Evolutionary conservation across 2,329 filamentous ascomycete species (phyloP), one percentile per base, ranked within the genome.

Genomic region (Madurella fahalii): DNA sequence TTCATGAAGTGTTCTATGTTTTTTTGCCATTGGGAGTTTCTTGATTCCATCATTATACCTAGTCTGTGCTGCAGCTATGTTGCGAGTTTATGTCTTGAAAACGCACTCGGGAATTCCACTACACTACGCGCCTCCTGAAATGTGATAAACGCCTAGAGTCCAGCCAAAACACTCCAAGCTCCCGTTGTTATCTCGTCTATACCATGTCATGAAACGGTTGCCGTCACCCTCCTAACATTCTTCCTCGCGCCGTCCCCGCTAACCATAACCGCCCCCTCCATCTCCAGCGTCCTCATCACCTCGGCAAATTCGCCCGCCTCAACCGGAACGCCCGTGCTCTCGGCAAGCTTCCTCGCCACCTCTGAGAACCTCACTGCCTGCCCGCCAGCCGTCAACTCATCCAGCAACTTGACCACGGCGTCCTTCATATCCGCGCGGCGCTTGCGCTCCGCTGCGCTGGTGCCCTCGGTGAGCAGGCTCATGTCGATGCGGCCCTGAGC

Each of bases 381-480:
- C 2, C 84, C 85, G 13, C 77, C 73, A 18, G 84, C 77, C 3
- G 86, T 85, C 73, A 95, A 80, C 63, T 96, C 91, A 67, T 97
- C 93, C 12, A 99, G 71, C 17, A 91, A 75, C 34, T 74, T 76
- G 34, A 95, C 69, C 0, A 95, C 78, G 0, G 87, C 91, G 53
- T 81, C 83, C 78, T 95, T 95, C 65, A 99, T 75, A 69, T 96
- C 92, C 40, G 87, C 85, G 68, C 86, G 88, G 60, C 90, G 79
- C 68, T 89, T 85, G 48, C 94, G 80, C 70, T 97, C 94, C n/a
- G 85, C 85, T 0, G 90, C 85, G 63, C 87, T 91, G 2, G 90
- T 95, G n/a, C 94, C 94, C 68, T 97, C 94, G 0, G 92, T 96
- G 59, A 99, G 77, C 47, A 99, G 77, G 53, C 89, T 88, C 94